Conservation (phyloP, 768 basidiomycete species). For the Lactarius pseudohatsudake region DNA sequence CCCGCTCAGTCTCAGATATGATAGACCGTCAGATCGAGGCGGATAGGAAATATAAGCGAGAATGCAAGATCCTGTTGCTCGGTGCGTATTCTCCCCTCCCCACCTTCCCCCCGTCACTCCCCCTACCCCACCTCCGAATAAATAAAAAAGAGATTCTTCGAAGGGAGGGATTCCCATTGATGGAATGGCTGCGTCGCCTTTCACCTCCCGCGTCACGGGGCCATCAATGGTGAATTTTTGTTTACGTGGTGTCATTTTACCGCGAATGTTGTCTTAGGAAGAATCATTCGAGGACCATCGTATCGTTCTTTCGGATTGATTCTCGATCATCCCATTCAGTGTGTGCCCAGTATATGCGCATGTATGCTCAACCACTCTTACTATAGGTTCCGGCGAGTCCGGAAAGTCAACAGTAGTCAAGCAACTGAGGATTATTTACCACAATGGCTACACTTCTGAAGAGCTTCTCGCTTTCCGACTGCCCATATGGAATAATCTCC, state of each 20-base stretch:
- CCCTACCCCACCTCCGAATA: too few relatives aligned
- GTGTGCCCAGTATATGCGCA: conserved; percentile 7
- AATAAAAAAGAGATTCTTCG: too few relatives aligned
- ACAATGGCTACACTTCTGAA: conserved; percentile 77
- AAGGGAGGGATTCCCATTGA: too few relatives aligned
- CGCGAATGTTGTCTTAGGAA: too few relatives aligned
- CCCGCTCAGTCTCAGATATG: conserved; percentile 53
- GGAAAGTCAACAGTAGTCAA: conserved; percentile 96
- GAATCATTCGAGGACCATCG: too few relatives aligned
- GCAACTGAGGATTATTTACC: conserved; percentile 98
- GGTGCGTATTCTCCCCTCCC: conserved; percentile 58
- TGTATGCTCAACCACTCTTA: conserved; percentile 6
- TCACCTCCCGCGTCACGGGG: too few relatives aligned
- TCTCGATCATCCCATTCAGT: not conserved
- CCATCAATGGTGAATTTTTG: not conserved
- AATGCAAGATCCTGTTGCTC: conserved; percentile 91
- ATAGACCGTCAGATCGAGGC: conserved; percentile 87
- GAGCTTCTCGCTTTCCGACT: conserved; percentile 76
- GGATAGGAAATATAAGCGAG: conserved; percentile 79
- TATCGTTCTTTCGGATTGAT: too few relatives aligned
- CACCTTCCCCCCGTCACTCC: too few relatives aligned
- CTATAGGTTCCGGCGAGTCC: conserved; percentile 87
- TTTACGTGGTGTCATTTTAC: not conserved
- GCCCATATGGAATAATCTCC: conserved; percentile 77
- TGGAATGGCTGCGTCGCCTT: too few relatives aligned